Base-by-base conservation (phyloP, 192 early-diverging fungal species). In the Entomortierella beljakovae region DNA sequence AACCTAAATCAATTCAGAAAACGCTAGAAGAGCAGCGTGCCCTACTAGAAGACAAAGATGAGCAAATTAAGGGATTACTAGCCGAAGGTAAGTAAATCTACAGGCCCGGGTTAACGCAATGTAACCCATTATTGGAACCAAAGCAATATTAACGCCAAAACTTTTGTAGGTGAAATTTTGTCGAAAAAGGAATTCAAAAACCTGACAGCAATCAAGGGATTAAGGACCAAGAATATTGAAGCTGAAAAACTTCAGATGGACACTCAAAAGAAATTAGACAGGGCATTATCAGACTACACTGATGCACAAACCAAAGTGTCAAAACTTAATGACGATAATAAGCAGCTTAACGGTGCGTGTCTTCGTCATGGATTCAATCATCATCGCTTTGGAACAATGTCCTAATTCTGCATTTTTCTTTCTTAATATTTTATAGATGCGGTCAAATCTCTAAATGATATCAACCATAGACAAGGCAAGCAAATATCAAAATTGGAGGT, bases 111-210 rank as follows among this genome's bases (percentile, higher is more conserved):
- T 28, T 2, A 13, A 53, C 28, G n/a, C n/a, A n/a, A n/a, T n/a
- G n/a, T n/a, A n/a, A n/a, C n/a, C n/a, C n/a, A n/a, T n/a, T n/a
- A n/a, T n/a, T n/a, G n/a, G n/a, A n/a, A n/a, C n/a, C n/a, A n/a
- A n/a, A n/a, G n/a, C n/a, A n/a, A n/a, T n/a, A n/a, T n/a, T n/a
- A n/a, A n/a, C n/a, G n/a, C n/a, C n/a, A n/a, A n/a, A n/a, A n/a
- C n/a, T n/a, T n/a, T n/a, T n/a, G n/a, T 84, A 87, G 93, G 94
- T 18, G 93, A 95, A 65, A 81, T 88, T 50, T 86, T 94, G 57
- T 94, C 94, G 8, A 91, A 94, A 60, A 88, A 88, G 43, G 94
- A 95, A 68, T 83, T 95, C 43, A 88, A 88, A 28, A 83, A 90
- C 18, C 75, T 90, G 9, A 93, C 85, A 55, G 85, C 87, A 0